Base-by-base conservation (phyloP, 2,329 filamentous ascomycete species). In the Exophiala viscosa region DNA sequence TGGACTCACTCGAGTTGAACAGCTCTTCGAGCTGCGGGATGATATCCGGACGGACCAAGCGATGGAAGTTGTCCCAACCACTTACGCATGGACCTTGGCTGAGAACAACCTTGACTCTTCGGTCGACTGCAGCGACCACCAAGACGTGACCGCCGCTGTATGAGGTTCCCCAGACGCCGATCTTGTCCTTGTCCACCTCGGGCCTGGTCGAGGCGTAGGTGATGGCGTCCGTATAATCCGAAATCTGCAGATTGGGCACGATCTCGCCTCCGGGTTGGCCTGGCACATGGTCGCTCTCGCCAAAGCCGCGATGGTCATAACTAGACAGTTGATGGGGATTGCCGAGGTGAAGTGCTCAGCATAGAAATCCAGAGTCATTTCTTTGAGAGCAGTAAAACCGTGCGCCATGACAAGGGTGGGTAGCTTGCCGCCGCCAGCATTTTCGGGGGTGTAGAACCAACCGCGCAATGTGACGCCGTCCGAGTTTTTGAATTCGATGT, bases 111-210 rank as follows among this genome's bases (percentile, higher is more conserved):
- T 73, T 73, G 40, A 74, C 68, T 14, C 71, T 60, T 28, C 62
- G 63, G 52, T 75, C 72, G 2, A 66, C 61, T 13, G 72, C 71
- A 17, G 64, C 70, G 40, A 72, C 65, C 47, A 60, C 63, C 1
- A 75, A 55, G 5, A 69, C 69, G 62, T 74, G 66, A n/a, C 70
- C 71, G 20, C 70, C 71, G 51, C 63, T 66, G 55, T 69, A 67
- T 3, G 69, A 73, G 41, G 66, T 61, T 5, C 72, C 71, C 70
- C 70, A 74, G 60, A 72, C 60, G 3, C 41, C 62, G 32, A 73
- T 65, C 13, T 59, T 55, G 10, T 59, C 50, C 2, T 65, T 55
- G 38, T 69, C 60, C 9, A 72, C 68, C n/a, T 52, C 60, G 3
- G 62, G 45, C 11, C 62, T 58, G 4, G 39, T 50, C 28, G 46